Evolutionary conservation across 768 basidiomycete species (phyloP).

Genomic region (Podaxis carcinomalis): DNA sequence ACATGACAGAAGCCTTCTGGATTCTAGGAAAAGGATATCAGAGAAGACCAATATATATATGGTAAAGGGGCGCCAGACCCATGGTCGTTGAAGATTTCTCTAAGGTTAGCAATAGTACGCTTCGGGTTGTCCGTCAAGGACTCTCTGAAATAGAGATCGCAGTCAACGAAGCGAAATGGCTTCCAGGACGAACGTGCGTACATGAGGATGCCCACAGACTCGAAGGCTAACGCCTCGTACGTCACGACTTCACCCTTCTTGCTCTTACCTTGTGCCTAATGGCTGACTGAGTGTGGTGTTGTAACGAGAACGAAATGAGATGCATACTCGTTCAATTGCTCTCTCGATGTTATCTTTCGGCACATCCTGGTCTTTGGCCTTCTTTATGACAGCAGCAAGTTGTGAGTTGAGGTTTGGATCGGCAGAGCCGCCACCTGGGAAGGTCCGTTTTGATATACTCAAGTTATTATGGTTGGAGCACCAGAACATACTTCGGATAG

Average conservation of each 20-base stretch:
- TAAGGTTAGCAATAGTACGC: constrained; percentile 54
- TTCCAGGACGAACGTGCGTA: constrained; percentile 26
- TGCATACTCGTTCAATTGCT: constrained; percentile 49
- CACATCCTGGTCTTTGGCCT: constrained; percentile 52
- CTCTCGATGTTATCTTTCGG: constrained; percentile 69
- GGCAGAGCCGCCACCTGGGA: constrained; percentile 49
- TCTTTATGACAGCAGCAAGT: constrained; percentile 50
- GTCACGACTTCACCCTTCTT: constrained; percentile 43
- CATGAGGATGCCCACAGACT: constrained; percentile 63
- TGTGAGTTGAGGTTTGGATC: constrained; percentile 52
- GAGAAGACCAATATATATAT: background rate
- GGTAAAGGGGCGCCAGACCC: constrained; percentile 31
- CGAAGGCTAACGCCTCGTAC: constrained; percentile 59
- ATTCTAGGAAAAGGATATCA: constrained; percentile 35
- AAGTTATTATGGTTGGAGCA: background rate
- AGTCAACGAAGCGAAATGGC: background rate
- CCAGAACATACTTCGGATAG: constrained; percentile 48
- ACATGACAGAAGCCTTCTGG: constrained; percentile 58
- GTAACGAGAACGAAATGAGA: background rate
- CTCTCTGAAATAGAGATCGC: constrained; percentile 15
- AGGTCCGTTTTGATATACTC: background rate
- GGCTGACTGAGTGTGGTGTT: background rate
- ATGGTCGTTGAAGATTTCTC: constrained; percentile 44
- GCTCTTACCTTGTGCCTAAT: constrained; percentile 37
- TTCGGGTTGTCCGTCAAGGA: constrained; percentile 56